Evolutionary conservation across 2,329 filamentous ascomycete species (phyloP), one percentile per base, ranked within the genome.

Genomic region (Arthrobotrys sphaeroides): DNA sequence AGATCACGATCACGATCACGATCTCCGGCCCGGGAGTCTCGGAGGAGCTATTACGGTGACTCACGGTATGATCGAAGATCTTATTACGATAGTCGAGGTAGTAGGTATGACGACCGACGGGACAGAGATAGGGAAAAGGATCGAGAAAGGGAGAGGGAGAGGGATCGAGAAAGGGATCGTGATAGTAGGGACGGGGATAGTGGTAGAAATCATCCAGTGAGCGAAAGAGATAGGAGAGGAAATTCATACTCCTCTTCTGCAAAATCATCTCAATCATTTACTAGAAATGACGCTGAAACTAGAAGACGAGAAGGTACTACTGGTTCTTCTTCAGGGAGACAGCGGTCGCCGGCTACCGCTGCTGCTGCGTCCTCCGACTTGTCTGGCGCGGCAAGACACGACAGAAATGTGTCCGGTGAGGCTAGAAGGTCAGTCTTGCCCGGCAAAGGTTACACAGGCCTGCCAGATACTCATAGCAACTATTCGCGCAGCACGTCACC

Each of bases 271-370:
- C 86, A 86, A 84, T 84, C 82, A 84, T 84, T 83, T 43, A 51
- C 84, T 83, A 89, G 84, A 86, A 82, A 86, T 84, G 85, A 90
- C 85, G 86, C 89, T 91, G 90, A 92, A 89, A 85, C 83, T 87
- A 84, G 84, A 83, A 85, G 88, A 87, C 72, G 72, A 64, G 87
- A 86, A 84, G 85, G 85, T 85, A 85, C 86, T 84, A 80, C 83
- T 84, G 82, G 28, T 55, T 55, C 83, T 73, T 74, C 65, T 73
- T 60, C 67, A 57, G 84, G 83, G 84, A 82, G 80, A 82, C 78
- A 80, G 79, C 73, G 81, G 80, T 77, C 78, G 18, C 67, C 65
- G 38, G 28, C 55, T 40, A 28, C 61, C 70, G 62, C 49, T 76
- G 43, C 53, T 77, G 59, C 76, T 47, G 24, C 60, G 10, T 65